Evolutionary conservation across 306 rosid genomes (phyloP).

Genomic region (Lathyrus sativus): DNA sequence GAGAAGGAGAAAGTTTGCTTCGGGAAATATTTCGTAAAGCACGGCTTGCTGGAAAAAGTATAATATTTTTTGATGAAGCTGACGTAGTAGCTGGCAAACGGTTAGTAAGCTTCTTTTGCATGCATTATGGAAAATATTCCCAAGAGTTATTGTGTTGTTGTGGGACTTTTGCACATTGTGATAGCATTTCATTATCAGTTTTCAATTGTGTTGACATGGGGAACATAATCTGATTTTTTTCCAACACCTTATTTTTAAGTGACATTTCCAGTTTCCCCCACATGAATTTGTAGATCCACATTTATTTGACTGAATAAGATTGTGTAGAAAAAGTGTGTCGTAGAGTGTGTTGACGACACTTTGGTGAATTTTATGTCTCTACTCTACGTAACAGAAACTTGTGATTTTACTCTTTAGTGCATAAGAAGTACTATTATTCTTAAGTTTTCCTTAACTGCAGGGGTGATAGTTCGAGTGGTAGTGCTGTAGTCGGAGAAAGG

Average conservation of each 20-base stretch:
- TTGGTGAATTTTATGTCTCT: neutral
- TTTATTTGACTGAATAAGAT: neutral
- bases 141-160: neutral
- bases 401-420: neutral
- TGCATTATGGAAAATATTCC: slow-evolving; percentile 10
- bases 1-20: slow-evolving; percentile 88
- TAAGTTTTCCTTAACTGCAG: slow-evolving; percentile 48
- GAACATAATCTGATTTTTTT: neutral
- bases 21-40: slow-evolving; percentile 88
- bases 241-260: neutral
- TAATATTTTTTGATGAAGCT: slow-evolving; percentile 89
- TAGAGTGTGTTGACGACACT: neutral
- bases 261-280: neutral
- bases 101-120: slow-evolving; percentile 49
- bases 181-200: slow-evolving; percentile 17
- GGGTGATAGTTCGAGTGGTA: slow-evolving; percentile 77
- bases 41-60: slow-evolving; percentile 87
- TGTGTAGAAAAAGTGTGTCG: neutral
- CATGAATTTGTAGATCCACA: neutral
- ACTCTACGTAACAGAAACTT: neutral
- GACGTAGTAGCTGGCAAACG: slow-evolving; percentile 89
- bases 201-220: neutral
- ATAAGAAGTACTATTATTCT: slow-evolving; percentile 15
- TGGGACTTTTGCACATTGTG: slow-evolving; percentile 1
- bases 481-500: slow-evolving; percentile 72